phyloP scores from a whole-genome alignment of 179 eudicot genomes.

The Nepenthes alata region DNA sequence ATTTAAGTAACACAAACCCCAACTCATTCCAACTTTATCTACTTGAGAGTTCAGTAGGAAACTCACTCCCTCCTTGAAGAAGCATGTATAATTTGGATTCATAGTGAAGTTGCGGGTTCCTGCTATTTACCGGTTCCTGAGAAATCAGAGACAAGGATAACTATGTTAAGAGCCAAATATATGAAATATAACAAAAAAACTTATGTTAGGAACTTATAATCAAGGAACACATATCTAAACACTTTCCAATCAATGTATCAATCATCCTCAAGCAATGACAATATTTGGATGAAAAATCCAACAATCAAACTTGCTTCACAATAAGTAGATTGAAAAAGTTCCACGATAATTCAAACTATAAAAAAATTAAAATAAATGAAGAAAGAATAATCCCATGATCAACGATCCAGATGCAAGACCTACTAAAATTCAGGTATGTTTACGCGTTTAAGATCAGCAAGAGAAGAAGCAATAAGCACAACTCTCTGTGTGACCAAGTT shows the following conservation, averaged over 20 bases:
- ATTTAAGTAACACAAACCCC: no score
- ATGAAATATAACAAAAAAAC: conserved; percentile 1
- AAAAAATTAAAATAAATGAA: no score
- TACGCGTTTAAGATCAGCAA: no score
- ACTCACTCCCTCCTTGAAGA: conserved; percentile 19
- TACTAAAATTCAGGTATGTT: no score
- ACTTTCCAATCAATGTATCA: neutral
- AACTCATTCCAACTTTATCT: neutral
- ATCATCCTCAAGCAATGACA: neutral
- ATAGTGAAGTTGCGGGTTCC: conserved; percentile 14
- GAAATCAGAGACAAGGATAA: conserved; percentile 2
- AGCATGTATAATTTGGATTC: conserved; percentile 12
- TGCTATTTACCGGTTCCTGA: conserved; percentile 12
- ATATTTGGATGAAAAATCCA: neutral
- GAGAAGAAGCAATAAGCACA: no score
- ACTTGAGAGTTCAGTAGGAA: neutral
- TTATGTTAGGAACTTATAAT: neutral
- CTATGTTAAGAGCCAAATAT: neutral
- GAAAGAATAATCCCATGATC: no score
- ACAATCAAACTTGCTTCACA: no score
- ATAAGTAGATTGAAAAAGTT: no score
- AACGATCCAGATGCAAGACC: no score
- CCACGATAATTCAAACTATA: no score
- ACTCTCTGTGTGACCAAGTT: no score
- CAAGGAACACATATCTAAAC: neutral